Evolutionary conservation across 495 filamentous ascomycete species (phyloP), one percentile per base, ranked within the genome.

Genomic region (Neurospora sp.): DNA sequence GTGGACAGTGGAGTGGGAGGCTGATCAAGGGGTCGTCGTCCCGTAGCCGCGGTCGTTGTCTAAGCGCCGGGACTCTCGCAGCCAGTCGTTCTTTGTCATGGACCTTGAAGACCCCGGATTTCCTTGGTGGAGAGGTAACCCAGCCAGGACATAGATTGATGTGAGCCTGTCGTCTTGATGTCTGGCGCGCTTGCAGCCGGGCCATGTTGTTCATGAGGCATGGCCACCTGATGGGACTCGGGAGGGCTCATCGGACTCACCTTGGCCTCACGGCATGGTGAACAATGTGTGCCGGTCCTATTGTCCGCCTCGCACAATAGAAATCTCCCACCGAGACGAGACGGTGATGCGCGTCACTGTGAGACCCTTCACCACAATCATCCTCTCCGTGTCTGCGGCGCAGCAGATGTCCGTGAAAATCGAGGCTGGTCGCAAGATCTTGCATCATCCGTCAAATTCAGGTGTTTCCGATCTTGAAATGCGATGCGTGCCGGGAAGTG

Each of bases 1-100:
- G 70, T 54, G 46, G 20, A 54, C 46, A 1, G 49, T 54, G 49
- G 20, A 54, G 54, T 35, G 54, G 54, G 14, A 31, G 27, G 54
- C 23, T 62, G 54, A 62, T 62, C 54, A 62, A 66, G 54, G 54
- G 54, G 54, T 66, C 1, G 27, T 62, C 23, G 54, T 66, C 54
- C 39, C 71, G 46, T 42, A 74, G 38, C 71, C 73, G 73, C 54
- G 42, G 73, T 46, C 27, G 27, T 18, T 37, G 54, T 66, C 41
- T 73, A 74, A 74, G 73, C 73, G 73, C 71, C 49, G 3, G 73
- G 38, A 38, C 44, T 12, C 71, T 74, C 39, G 2, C 71, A 73
- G 73, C 71, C 73, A 74, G 73, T 74, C 73, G 39, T 69, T 74
- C 44, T 66, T 66, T 66, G 54, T 62, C 54, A 14, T 62, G 54